Evolutionary conservation across 305 asterid species (phyloP).

Genomic region (Fraxinus platypoda): DNA sequence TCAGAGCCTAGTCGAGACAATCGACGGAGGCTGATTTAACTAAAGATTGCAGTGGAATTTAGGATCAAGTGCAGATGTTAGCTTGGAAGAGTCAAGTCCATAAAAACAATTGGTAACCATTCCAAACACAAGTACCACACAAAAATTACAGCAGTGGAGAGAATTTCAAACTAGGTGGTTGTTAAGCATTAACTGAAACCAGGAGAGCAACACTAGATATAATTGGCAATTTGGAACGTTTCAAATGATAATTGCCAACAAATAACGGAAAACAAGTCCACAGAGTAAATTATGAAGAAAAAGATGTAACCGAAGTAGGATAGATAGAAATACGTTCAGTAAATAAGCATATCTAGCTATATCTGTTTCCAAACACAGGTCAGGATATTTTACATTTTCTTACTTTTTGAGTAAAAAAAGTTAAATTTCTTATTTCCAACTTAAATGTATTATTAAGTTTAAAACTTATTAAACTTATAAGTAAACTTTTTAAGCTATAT

Average conservation of each 20-base stretch:
- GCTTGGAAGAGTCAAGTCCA: background rate
- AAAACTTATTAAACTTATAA: background rate
- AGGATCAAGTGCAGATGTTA: background rate
- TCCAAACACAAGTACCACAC: background rate
- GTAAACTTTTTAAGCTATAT: background rate
- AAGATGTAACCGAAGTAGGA: background rate
- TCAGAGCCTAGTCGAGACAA: background rate
- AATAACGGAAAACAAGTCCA: background rate
- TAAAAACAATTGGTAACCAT: background rate
- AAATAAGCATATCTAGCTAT: background rate
- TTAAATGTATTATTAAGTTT: background rate
- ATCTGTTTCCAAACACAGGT: background rate
- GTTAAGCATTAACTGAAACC: background rate
- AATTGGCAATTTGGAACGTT: background rate
- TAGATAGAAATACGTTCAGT: background rate
- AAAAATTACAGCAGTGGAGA: background rate
- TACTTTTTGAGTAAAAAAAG: background rate
- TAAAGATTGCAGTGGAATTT: too few relatives aligned
- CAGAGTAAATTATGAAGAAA: background rate
- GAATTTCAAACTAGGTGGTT: background rate
- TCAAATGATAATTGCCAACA: background rate
- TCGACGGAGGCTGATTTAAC: background rate
- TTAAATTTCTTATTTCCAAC: background rate
- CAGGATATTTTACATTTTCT: background rate
- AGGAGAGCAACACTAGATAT: background rate